These are phyloP conservation scores for Gliomastix tumulicola DNA, from an alignment of 2,329 filamentous ascomycete genomes.

Conservation along the genomic window DNA sequence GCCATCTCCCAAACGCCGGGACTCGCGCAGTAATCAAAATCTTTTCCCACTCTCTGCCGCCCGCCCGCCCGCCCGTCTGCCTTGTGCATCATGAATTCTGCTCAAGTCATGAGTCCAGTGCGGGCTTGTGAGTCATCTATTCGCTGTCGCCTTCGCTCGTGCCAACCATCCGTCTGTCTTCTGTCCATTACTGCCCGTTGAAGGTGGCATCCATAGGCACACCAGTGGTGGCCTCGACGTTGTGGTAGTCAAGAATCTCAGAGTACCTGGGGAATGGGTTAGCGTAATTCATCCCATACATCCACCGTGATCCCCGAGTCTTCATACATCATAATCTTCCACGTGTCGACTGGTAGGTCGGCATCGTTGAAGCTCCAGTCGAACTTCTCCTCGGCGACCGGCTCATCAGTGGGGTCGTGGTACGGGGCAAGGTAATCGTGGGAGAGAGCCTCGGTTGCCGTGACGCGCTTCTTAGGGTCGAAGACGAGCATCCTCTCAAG, in stretches of 20 bases:
- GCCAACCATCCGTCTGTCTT: too few species aligned
- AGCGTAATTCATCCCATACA: too few species aligned
- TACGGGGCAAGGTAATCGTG: constrained; percentile 95
- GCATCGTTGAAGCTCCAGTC: constrained; percentile 99
- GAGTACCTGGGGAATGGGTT: constrained; percentile 94
- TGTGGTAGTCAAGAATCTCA: constrained; percentile 97
- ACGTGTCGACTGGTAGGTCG: constrained; percentile 95
- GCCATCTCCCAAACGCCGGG: too few species aligned
- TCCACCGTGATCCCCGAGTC: too few species aligned
- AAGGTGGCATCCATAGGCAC: constrained; percentile 29
- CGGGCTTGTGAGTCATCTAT: too few species aligned
- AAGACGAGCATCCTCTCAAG: constrained; percentile 97
- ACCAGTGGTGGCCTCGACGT: constrained; percentile 58
- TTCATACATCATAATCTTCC: constrained; percentile 99
- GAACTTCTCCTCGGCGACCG: constrained; percentile 92
- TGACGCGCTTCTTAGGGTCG: constrained; percentile 92
- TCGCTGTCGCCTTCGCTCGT: too few species aligned
- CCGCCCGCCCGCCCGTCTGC: too few species aligned
- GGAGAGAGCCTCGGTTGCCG: constrained; percentile 75
- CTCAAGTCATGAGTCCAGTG: too few species aligned
- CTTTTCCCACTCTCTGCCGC: too few species aligned
- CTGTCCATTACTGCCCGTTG: constrained; percentile 20
- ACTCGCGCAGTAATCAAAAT: too few species aligned
- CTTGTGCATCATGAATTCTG: too few species aligned
- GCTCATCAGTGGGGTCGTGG: constrained; percentile 95